Base-by-base conservation (phyloP, 352 stramenopile genomes). In the Nothophytophthora sp. region DNA sequence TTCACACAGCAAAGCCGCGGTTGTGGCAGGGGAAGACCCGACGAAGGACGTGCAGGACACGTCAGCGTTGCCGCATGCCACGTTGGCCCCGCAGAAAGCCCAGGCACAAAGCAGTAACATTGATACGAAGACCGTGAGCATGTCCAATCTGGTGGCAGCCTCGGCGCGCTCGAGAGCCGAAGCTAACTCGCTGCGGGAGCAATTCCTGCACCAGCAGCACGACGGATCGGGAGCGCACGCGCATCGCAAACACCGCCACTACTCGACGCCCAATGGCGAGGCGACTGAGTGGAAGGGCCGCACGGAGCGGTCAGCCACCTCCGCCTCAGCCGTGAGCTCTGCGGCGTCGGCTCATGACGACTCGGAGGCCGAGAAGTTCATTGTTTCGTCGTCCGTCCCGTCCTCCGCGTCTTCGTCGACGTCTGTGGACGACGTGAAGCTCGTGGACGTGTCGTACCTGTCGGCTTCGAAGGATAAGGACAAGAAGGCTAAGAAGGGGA, bases 401-500 rank as follows among this genome's bases (percentile, higher is more conserved):
- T 67, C 59, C 5, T 59, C 45, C 0, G 47, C 51, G 16, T 69
- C 52, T 2, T 68, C 57, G 24, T 35, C 45, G 4, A 36, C 45
- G 4, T 71, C 57, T 51, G 41, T 38, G 2, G 51, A 63, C 8
- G 50, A 63, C 34, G 30, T 60, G 13, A 67, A 59, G 33, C 40
- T 63, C 5, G 42, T 67, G 20, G 57, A 67, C 28, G 50, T 66
- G 47, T 72, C 62, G 2, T 68, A 50, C 5, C 18, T 63, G 36
- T 39, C 33, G 3, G 6, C 27, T 32, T 32, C 27, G 7, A 32
- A n/a, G n/a, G n/a, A 6, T 12, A 32, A 32, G 3, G 44, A 51
- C 18, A 51, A 41, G 44, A 54, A 63, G 10, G 62, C 61, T 33
- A 62, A 62, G 47, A 60, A 50, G 13, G 63, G 62, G 36, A 61